Conservation (phyloP, 1,284 basidiomycete species). For the Psilocybe mexicana region DNA sequence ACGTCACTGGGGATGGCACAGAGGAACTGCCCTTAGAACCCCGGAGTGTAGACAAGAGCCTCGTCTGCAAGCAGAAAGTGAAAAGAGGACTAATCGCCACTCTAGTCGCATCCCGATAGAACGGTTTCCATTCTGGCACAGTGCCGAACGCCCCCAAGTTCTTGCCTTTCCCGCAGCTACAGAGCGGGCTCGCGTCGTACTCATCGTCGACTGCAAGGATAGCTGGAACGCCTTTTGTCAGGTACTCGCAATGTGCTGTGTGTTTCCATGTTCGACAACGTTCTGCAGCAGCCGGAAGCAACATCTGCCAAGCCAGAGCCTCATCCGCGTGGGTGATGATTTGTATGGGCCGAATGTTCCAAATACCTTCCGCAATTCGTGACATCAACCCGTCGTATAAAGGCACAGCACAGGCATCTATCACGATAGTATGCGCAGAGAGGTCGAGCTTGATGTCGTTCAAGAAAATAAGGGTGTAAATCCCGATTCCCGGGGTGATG, state of each 20-base stretch:
- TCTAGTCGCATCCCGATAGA: conserved; percentile 45
- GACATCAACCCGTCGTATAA: conserved; percentile 26
- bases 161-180: conserved; percentile 49
- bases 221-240: conserved; percentile 31
- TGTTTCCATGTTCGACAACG: conserved; percentile 56
- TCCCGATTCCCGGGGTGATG: conserved; percentile 23
- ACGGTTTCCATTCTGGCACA: conserved; percentile 30
- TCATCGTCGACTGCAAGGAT: conserved; percentile 21
- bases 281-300: conserved; percentile 49
- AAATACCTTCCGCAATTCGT: conserved; percentile 11
- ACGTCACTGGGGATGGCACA: no score
- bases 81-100: conserved; percentile 51
- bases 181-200: conserved; percentile 38
- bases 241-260: conserved; percentile 46
- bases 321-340: conserved; percentile 29
- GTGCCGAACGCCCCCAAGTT: conserved; percentile 34
- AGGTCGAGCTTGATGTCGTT: conserved; percentile 45
- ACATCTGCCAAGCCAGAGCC: conserved; percentile 43
- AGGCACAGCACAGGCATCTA: conserved; percentile 45
- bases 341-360: conserved; percentile 12
- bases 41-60: neutral
- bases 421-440: conserved; percentile 43
- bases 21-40: neutral
- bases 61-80: conserved; percentile 30
- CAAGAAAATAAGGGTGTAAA: conserved; percentile 41